Conservation (phyloP, 768 basidiomycete species). For the Boletus rufocinnamomeus region DNA sequence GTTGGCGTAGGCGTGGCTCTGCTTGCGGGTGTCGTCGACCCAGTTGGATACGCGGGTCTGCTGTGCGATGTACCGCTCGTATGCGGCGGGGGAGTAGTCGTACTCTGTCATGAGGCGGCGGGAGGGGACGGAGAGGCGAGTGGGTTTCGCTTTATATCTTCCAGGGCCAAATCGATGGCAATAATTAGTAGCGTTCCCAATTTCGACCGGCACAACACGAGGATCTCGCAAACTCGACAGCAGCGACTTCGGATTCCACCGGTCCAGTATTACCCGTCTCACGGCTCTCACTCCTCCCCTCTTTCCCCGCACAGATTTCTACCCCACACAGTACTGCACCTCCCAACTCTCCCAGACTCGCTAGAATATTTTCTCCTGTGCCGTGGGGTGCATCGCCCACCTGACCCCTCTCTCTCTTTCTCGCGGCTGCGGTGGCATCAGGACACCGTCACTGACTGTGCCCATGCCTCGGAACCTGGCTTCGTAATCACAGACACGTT, state of each 20-base stretch:
- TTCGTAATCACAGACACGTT: constrained; percentile 1
- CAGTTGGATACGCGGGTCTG: constrained; percentile 51
- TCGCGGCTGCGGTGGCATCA: background rate
- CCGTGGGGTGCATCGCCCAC: background rate
- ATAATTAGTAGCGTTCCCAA: background rate
- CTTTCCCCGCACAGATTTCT: constrained; percentile 27
- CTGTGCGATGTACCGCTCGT: constrained; percentile 47
- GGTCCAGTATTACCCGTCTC: background rate
- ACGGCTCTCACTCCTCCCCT: constrained; percentile 5
- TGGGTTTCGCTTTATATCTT: constrained; percentile 17
- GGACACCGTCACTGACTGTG: too few relatives aligned
- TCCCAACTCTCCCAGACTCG: constrained; percentile 7
- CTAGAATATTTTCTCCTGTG: background rate
- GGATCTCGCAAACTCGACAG: background rate
- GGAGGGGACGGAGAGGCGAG: constrained; percentile 11
- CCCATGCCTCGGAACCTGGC: constrained; percentile 6
- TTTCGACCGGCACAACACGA: background rate
- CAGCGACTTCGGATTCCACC: background rate
- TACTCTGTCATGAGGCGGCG: constrained; percentile 53
- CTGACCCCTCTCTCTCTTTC: too few relatives aligned
- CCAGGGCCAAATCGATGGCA: background rate
- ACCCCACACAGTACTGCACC: constrained; percentile 33
- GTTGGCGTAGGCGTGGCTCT: constrained; percentile 30
- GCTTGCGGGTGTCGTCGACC: constrained; percentile 45
- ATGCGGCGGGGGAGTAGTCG: constrained; percentile 59